A percentile compares a stretch with the other conserved stretches of the same genome.
Evolutionary conservation across 768 basidiomycete genomes (phyloP).

Genomic region (Suillus bovinus): DNA sequence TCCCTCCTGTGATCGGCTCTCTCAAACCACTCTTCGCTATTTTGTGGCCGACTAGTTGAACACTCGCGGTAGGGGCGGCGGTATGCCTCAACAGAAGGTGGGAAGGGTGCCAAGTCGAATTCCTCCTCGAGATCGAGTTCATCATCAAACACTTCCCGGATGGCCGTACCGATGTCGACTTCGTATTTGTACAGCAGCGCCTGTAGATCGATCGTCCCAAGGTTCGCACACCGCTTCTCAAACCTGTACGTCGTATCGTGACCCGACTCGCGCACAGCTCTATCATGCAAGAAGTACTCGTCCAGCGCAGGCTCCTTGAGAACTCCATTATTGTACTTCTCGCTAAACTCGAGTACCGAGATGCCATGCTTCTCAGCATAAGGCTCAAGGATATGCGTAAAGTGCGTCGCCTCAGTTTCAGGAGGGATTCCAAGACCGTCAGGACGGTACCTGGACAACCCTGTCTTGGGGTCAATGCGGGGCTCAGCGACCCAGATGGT

Average conservation of each 20-base stretch:
- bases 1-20: slow-evolving; percentile 82
- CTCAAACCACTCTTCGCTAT: slow-evolving; percentile 89
- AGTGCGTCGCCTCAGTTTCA: slow-evolving; percentile 98
- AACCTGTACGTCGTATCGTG: slow-evolving; percentile 97
- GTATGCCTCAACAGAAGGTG: slow-evolving; percentile 73
- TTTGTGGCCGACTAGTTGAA: slow-evolving; percentile 62
- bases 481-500: slow-evolving; percentile 96
- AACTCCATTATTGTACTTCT: slow-evolving; percentile 86
- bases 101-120: slow-evolving; percentile 90
- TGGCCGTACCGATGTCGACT: slow-evolving; percentile 96
- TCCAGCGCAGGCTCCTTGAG: slow-evolving; percentile 88
- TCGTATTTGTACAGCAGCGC: slow-evolving; percentile 98
- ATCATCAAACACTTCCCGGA: slow-evolving; percentile 93
- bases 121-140: slow-evolving; percentile 91
- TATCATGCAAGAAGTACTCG: slow-evolving; percentile 97
- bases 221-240: slow-evolving; percentile 96
- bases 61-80: slow-evolving; percentile 59
- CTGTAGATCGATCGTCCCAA: slow-evolving; percentile 95
- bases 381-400: slow-evolving; percentile 96
- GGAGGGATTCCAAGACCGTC: slow-evolving; percentile 96
- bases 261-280: slow-evolving; percentile 93
- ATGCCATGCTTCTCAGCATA: slow-evolving; percentile 91
- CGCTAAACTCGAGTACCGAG: slow-evolving; percentile 93
- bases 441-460: slow-evolving; percentile 92
- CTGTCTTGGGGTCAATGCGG: slow-evolving; percentile 91